Evolutionary conservation across 805 yeast species (phyloP).

Genomic region (Wickerhamiella lipophila): DNA sequence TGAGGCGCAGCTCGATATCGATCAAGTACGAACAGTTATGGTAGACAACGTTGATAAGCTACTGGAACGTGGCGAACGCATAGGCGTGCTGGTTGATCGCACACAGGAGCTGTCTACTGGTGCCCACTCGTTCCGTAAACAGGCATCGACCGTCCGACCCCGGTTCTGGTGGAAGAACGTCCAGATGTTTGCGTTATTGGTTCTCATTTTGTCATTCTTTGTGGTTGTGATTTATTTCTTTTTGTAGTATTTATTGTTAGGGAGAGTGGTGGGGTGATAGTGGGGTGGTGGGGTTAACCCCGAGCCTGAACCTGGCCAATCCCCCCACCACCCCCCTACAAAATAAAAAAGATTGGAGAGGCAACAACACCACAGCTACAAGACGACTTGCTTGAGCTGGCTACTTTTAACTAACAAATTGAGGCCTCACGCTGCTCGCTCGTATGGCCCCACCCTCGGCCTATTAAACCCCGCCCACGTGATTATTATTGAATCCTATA

Average conservation of each 20-base stretch:
- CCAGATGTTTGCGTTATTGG: conserved; percentile 15
- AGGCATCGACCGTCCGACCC: conserved; percentile 49
- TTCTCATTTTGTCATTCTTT: background rate
- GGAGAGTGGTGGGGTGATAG: too few relatives aligned
- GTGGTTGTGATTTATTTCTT: conserved; percentile 5
- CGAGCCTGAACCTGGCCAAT: too few relatives aligned
- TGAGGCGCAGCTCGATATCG: conserved; percentile 37
- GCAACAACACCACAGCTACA: too few relatives aligned
- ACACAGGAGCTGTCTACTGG: conserved; percentile 59
- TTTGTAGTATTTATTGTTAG: background rate
- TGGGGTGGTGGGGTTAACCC: too few relatives aligned
- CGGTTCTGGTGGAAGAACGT: conserved; percentile 55
- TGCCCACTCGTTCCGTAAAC: conserved; percentile 55
- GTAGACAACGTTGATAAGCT: conserved; percentile 60
- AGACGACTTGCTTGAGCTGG: too few relatives aligned
- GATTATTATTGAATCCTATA: too few relatives aligned
- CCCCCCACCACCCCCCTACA: too few relatives aligned
- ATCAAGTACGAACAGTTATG: conserved; percentile 56
- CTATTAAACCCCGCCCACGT: background rate
- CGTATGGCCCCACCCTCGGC: background rate
- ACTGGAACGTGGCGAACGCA: conserved; percentile 65
- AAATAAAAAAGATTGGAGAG: too few relatives aligned
- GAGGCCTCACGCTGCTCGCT: too few relatives aligned
- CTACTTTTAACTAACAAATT: too few relatives aligned
- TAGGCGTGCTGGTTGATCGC: conserved; percentile 59